Evolutionary conservation across 768 basidiomycete species (phyloP), one percentile per base, ranked within the genome.

Genomic region (Gelatoporia subvermispora): DNA sequence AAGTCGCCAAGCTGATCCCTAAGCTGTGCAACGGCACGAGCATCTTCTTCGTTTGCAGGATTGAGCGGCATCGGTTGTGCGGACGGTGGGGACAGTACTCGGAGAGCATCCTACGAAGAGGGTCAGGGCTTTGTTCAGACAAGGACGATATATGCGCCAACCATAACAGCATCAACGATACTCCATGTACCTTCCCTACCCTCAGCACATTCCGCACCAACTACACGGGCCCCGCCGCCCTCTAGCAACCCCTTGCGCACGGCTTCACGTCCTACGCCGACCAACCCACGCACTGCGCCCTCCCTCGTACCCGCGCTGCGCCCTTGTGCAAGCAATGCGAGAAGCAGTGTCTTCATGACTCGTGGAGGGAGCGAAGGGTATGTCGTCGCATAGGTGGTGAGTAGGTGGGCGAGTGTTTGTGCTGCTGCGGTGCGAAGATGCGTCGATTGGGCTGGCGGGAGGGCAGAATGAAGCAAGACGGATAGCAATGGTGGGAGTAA

Each of bases 401-500:
- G 73, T 2, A 97, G 72, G 50, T 84, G 83, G 2, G 89, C 84
- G 0, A 99, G 77, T 0, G 90, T 90, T 53, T 93, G 85, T 1
- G 93, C 79, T 3, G 95, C 89, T 4, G 81, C 76, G 3, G 81
- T 85, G 34, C 95, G 87, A 28, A 96, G 75, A 36, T 82, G 79
- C 2, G 76, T 82, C 16, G 85, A 76, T 48, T 88, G 78, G 7
- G 79, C 72, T 34, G 78, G 75, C 0, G 91, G 91, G 3, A 98
- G 80, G 16, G 86, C 78, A 1, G 91, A 87, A 53, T 95, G 90
- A 8, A 99, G 76, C 41, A 99, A 80, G 48, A 86, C 86, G 4
- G 95, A 96, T 25, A 99, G 80, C 45, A 97, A 79, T 0, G 94
- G 86, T 2, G 94, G 94, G 0, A 98, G 79, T 15, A 98, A 76